Evolutionary conservation across 345 rosid species (phyloP).

Genomic region (Salix viminalis): DNA sequence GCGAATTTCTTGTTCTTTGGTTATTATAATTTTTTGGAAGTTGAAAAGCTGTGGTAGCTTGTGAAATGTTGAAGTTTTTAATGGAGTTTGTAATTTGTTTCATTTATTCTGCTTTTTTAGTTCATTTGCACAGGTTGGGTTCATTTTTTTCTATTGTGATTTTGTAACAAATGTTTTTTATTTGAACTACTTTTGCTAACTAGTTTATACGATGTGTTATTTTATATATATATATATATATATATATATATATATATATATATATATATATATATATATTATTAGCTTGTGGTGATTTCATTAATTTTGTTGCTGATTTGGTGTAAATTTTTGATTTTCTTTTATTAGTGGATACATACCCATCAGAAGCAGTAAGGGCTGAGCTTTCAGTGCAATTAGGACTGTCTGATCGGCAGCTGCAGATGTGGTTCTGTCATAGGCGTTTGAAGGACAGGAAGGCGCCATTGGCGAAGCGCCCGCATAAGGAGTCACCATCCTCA

Average conservation of each 20-base stretch:
- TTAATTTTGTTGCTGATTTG: not conserved
- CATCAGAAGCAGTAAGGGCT: constrained; percentile 63
- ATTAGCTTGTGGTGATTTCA: not conserved
- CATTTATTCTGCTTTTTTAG: not conserved
- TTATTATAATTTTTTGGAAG: not conserved
- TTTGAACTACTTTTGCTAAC: not conserved
- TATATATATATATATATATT: not conserved
- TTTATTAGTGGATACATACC: constrained; percentile 63
- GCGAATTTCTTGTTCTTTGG: not conserved
- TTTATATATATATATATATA: not conserved
- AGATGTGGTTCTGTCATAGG: constrained; percentile 99
- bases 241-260: not conserved
- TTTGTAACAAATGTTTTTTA: not conserved
- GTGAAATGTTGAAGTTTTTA: not conserved
- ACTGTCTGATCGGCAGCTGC: constrained; percentile 83
- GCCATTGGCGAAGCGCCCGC: constrained; percentile 43
- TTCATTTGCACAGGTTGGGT: not conserved
- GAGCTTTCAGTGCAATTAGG: constrained; percentile 72
- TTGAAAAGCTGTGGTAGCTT: not conserved
- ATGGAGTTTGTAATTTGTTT: not conserved
- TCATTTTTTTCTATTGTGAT: not conserved
- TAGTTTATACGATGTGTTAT: not conserved
- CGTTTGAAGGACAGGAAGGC: constrained; percentile 80
- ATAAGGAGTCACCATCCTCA: constrained; percentile 36
- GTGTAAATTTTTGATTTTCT: not conserved